Conservation (phyloP, 768 basidiomycete species). For the Chalciporus chontae region DNA sequence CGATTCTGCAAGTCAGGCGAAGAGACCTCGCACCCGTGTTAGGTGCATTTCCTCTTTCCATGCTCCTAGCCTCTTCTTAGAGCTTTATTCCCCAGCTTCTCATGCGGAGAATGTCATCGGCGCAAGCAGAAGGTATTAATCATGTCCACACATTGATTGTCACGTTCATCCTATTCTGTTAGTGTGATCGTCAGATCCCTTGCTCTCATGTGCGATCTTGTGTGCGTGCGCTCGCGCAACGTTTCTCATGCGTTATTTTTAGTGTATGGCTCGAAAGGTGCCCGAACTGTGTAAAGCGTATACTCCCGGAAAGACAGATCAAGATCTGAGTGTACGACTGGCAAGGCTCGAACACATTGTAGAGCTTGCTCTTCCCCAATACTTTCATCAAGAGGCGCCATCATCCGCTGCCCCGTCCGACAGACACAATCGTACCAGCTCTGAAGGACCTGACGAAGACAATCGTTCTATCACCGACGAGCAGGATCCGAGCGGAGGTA, state of each 20-base stretch:
- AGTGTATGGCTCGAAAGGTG: constrained; percentile 85
- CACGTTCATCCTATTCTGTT: constrained; percentile 15
- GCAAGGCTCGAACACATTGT: constrained; percentile 78
- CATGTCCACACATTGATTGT: constrained; percentile 11
- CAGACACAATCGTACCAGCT: constrained; percentile 43
- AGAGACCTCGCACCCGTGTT: constrained; percentile 71
- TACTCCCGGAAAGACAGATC: constrained; percentile 82
- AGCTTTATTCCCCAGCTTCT: constrained; percentile 49
- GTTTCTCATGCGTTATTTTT: constrained; percentile 16
- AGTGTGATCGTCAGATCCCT: constrained; percentile 85
- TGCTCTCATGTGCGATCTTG: constrained; percentile 69
- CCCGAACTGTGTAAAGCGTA: constrained; percentile 87
- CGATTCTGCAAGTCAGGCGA: constrained; percentile 40
- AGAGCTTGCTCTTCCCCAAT: constrained; percentile 76
- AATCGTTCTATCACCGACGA: constrained; percentile 70
- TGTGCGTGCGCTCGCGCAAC: not conserved
- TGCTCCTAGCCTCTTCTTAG: constrained; percentile 4
- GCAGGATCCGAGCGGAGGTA: constrained; percentile 70
- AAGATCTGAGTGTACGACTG: constrained; percentile 72
- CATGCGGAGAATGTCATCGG: constrained; percentile 85
- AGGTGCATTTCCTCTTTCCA: constrained; percentile 45
- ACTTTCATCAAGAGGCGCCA: constrained; percentile 44
- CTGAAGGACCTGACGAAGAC: constrained; percentile 59
- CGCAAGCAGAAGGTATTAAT: constrained; percentile 75
- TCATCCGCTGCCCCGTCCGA: constrained; percentile 32